Base-by-base conservation (phyloP, 2,329 filamentous ascomycete species). In the Teratosphaeria viscida region DNA sequence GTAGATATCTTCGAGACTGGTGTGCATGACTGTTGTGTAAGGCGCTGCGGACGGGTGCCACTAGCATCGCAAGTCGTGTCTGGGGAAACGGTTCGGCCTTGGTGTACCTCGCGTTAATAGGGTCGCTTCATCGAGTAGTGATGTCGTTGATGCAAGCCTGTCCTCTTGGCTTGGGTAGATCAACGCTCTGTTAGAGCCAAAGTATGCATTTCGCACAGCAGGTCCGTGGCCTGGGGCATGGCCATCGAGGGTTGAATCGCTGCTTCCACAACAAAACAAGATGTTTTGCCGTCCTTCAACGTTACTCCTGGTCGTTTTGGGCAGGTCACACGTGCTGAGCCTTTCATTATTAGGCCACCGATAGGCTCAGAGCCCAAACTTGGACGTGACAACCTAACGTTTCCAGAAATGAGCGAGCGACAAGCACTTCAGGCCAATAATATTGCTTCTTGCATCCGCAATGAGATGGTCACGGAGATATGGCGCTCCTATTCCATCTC, bases 141-240 rank as follows among this genome's bases (percentile, higher is more conserved):
- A 60, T 60, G 58, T 59, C 54, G 58, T 60, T 16, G 58, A 60
- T 35, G 55, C 54, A 57, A 23, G 47, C 47, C 56, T 47, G 16
- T 14, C 37, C 37, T 43, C 37, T 43, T 43, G 37, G 37, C 37
- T 43, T 49, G 23, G 43, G 43, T 23, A 49, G 43, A 49, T 49
- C 43, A 49, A n/a, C 43, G 43, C 43, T 10, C 43, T 19, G 23
- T 49, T n/a, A 49, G 19, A 49, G 43, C 43, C n/a, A 57, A 43
- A 43, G 55, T 43, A 32, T 32, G 29, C 29, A 32, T 32, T 32
- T 32, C 29, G 29, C 29, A 32, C 29, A 32, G 7, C 29, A 32
- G 29, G 29, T 32, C 29, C 29, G 29, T 32, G 29, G 29, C 29
- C 29, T 32, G 29, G 29, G 5, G 29, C 29, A 7, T 29, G 29